Percentiles rank a stretch among this genome's conserved stretches.
phyloP scores from a whole-genome alignment of 2,329 filamentous ascomycete genomes.

The Colletotrichum acutatum region DNA sequence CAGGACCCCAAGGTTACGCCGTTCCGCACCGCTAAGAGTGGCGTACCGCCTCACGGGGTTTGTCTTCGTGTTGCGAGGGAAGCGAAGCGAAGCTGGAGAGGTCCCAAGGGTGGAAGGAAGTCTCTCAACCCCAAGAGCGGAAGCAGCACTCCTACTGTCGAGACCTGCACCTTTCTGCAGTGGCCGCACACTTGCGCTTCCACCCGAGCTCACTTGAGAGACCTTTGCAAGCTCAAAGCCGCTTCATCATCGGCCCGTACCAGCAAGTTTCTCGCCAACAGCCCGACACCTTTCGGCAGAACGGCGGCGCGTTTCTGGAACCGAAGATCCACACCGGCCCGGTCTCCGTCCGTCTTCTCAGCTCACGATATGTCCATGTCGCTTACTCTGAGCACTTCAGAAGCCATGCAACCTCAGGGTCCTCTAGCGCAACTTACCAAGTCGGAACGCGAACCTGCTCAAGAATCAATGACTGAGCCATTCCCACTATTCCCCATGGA shows the following conservation, averaged over 20 bases:
- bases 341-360: conserved; percentile 63
- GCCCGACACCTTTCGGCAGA: conserved; percentile 66
- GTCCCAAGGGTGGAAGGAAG: conserved; percentile 54
- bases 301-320: conserved; percentile 61
- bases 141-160: conserved; percentile 66
- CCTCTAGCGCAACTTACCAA: conserved; percentile 70
- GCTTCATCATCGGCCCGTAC: conserved; percentile 54
- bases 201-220: conserved; percentile 70
- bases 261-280: conserved; percentile 60
- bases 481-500: conserved; percentile 18
- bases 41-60: conserved; percentile 73
- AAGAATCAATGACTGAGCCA: conserved; percentile 35
- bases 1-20: conserved; percentile 76
- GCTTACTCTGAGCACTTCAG: conserved; percentile 70
- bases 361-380: conserved; percentile 73
- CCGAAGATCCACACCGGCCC: conserved; percentile 58
- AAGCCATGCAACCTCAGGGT: conserved; percentile 72
- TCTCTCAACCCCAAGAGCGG: conserved; percentile 54
- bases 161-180: conserved; percentile 61
- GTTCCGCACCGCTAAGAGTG: conserved; percentile 71
- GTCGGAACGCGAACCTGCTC: conserved; percentile 47
- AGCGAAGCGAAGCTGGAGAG: conserved; percentile 74
- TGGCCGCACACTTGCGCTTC: conserved; percentile 74
- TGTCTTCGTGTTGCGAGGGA: conserved; percentile 74
- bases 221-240: conserved; percentile 69